A percentile compares a stretch with the other conserved stretches of the same genome.
phyloP scores from a whole-genome alignment of 805 yeast species.

The Vanderwaltozyma polyspora region DNA sequence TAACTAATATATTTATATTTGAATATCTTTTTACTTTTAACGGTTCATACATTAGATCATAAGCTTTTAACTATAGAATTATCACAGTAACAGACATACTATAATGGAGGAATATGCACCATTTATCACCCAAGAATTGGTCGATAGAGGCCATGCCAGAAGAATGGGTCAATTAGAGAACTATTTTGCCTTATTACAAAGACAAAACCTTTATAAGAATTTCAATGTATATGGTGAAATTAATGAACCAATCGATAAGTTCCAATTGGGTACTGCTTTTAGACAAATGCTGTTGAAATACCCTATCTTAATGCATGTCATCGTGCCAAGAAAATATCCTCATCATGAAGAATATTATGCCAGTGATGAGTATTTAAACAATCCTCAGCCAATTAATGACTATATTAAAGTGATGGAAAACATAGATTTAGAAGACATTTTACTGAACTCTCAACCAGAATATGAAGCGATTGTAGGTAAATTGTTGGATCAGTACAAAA shows the following conservation, averaged over 20 bases:
- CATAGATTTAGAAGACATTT: constrained; percentile 11
- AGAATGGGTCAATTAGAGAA: constrained; percentile 21
- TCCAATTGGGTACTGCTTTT: constrained; percentile 8
- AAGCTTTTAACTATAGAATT: too few species aligned
- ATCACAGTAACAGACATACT: too few species aligned
- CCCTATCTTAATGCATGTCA: constrained; percentile 12
- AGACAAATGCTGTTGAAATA: constrained; percentile 12
- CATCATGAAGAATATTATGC: constrained; percentile 10
- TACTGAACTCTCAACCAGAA: constrained; percentile 16
- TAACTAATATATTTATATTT: too few species aligned
- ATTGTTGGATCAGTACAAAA: constrained; percentile 6
- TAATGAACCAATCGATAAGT: constrained; percentile 4
- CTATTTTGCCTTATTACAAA: constrained; percentile 16
- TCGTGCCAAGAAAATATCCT: constrained; percentile 13
- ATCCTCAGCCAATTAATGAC: constrained; percentile 16
- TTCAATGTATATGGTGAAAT: constrained; percentile 15
- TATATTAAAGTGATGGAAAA: constrained; percentile 12
- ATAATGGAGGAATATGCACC: constrained; percentile 5
- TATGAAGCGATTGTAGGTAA: constrained; percentile 5
- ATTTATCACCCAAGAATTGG: constrained; percentile 5
- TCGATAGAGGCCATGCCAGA: constrained; percentile 21
- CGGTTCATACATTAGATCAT: too few species aligned
- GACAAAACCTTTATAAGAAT: constrained; percentile 18
- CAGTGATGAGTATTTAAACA: constrained; percentile 13
- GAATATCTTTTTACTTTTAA: too few species aligned